Base-by-base conservation (phyloP, 306 rosid genomes). In the Dicorynia guianensis region DNA sequence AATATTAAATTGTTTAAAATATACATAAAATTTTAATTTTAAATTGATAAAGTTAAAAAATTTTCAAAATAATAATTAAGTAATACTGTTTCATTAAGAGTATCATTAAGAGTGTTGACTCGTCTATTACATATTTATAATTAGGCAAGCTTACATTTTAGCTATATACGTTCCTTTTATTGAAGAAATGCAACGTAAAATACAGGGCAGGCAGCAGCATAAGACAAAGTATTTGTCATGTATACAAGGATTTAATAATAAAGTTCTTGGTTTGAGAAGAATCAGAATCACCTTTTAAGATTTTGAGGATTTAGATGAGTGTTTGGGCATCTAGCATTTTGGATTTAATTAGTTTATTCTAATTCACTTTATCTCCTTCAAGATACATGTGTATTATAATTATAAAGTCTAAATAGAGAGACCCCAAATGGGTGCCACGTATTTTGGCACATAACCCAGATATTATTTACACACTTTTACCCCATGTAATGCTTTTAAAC, bases 201-300 rank as follows among this genome's bases (percentile, higher is more conserved):
- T 57, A n/a, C 48, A 20, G 42, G 47, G 69, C 44, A 38, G 77
- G 11, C 71, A 25, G 11, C 17, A 56, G 47, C 69, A 47, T 69
- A 50, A 50, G 62, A 76, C 50, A 50, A 50, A 12, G 70, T 74
- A 64, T 58, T 36, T 25, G 36, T 39, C 80, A 66, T 69, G 65
- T 69, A 75, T 71, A 63, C 75, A 63, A 63, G 75, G 69, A 83
- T 74, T 82, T 62, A 72, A 76, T 76, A 82, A 82, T 66, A 82
- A 39, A 46, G 38, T 59, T 76, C 43, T 6, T n/a, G 47, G 36
- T 35, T 25, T 13, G 30, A 47, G 76, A 80, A 58, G 85, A 88
- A 88, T 81, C 74, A 46, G 71, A 72, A 85, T 83, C 67, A 65
- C 25, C 73, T 81, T 82, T 60, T 10, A 5, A 80, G 87, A 80